Conservation (phyloP, 2,329 filamentous ascomycete genomes). For the Rasamsonia emersonii region DNA sequence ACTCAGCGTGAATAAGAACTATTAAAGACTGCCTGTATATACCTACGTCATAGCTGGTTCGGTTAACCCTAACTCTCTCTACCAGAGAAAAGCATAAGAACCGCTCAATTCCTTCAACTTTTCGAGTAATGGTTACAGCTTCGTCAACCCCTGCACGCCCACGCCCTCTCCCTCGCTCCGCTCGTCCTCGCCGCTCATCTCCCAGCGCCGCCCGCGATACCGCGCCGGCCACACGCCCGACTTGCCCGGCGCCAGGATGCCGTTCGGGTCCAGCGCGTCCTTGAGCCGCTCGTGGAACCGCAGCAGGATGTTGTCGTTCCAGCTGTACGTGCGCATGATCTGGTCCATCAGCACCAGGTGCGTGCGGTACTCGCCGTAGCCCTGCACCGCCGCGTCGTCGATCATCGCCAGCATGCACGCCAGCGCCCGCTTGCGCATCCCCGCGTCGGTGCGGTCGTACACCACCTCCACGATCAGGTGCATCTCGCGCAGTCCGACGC, state of each 20-base stretch:
- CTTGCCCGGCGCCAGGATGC: conserved; percentile 40
- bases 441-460: conserved; percentile 8
- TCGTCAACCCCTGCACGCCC: conserved; percentile 1
- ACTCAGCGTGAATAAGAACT: no score
- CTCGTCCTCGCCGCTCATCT: conserved; percentile 4
- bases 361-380: conserved; percentile 8
- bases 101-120: no score
- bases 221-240: conserved; percentile 35
- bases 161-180: conserved; percentile 4
- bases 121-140: conserved; percentile 4
- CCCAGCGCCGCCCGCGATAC: conserved; percentile 8
- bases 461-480: conserved; percentile 20
- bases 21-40: no score
- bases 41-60: no score
- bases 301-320: conserved; percentile 33
- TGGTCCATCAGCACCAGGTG: conserved; percentile 9
- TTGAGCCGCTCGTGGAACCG: conserved; percentile 40
- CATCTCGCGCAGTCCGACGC: conserved; percentile 38
- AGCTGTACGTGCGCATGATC: conserved; percentile 37
- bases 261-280: conserved; percentile 40
- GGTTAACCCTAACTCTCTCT: no score
- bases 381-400: conserved; percentile 5
- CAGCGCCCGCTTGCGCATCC: conserved; percentile 3
- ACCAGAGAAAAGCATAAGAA: no score
- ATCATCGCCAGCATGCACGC: conserved; percentile 8